These are phyloP conservation scores for Yamadazyma scolyti DNA, from an alignment of 805 yeast genomes.

Conservation along the genomic window DNA sequence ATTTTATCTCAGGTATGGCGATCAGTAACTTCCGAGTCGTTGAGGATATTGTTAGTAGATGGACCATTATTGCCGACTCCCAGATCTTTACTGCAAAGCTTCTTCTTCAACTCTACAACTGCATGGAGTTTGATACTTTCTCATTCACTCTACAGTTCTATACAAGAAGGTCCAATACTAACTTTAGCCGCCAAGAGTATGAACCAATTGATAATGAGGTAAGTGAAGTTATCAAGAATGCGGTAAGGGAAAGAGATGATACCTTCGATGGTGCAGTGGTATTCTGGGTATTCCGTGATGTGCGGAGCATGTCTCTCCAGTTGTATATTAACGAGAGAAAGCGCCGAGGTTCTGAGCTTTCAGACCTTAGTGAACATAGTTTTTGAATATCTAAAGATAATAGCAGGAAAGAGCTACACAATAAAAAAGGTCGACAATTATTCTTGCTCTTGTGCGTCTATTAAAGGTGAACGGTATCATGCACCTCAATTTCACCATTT, in stretches of 20 bases:
- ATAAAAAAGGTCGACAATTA: too few species aligned
- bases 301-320: conserved; percentile 19
- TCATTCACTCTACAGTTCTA: conserved; percentile 13
- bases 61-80: conserved; percentile 16
- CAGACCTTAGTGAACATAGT: too few species aligned
- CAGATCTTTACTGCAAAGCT: conserved; percentile 13
- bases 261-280: conserved; percentile 18
- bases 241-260: conserved; percentile 11
- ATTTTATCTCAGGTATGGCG: conserved; percentile 19
- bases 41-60: conserved; percentile 11
- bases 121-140: conserved; percentile 20
- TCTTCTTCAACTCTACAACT: conserved; percentile 12
- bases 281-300: conserved; percentile 21
- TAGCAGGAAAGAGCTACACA: too few species aligned
- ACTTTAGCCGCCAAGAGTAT: conserved; percentile 4
- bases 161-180: conserved; percentile 9
- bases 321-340: conserved; percentile 10
- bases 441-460: too few species aligned
- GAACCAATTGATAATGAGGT: conserved; percentile 9
- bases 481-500: conserved; percentile 13
- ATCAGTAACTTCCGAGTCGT: conserved; percentile 17
- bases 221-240: conserved; percentile 3
- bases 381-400: too few species aligned
- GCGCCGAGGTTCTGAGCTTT: not conserved
- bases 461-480: conserved; percentile 16